Evolutionary conservation across 164 flowering plant species (phyloP), one percentile per base, ranked within the genome.

Genomic region (Echeveria elegans): DNA sequence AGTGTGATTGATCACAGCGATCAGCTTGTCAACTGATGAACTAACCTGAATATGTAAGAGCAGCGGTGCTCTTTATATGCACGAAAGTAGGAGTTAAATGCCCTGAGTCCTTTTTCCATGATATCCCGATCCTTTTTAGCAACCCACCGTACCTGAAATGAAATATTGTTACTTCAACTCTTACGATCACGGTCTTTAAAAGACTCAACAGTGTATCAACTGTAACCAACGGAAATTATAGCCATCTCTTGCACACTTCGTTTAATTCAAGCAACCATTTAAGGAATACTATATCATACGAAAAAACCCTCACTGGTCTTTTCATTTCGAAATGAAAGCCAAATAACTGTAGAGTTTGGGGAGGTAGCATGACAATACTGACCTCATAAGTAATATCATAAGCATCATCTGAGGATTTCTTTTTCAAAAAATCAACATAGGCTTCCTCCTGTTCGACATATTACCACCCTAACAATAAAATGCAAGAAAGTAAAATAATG

Each of bases 21-120:
- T 19, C 52, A 29, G 3, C 45, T 18, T n/a, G 1, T 10, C 10
- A 48, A 37, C 18, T 36, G 1, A 5, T 29, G 23, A 28, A 34
- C 0, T n/a, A 45, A 91, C 98, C 95, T 94, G 87, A 94, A 89
- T 72, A 94, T 91, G 74, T 74, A 94, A 50, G 90, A 79, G 82
- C 97, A 94, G 59, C 82, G 93, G 68, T 94, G 99, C 74, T 94
- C 97, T 71, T 94, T 94, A 69, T 94, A 94, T 64, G 97, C 97
- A 76, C 98, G 97, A 63, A 94, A 71, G 65, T 71, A 88, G 11
- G 98, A 94, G 43, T 90, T 97, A 77, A 94, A 89, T 67, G 96
- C 95, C 73, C 78, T 86, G 4, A 83, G 73, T 41, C 98, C 98
- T 71, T 90, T 94, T 64, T 91, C 95, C 98, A 94, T 89, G 52